Evolutionary conservation across 2,329 filamentous ascomycete genomes (phyloP), one percentile per base, ranked within the genome.

Genomic region (Cryphonectria nitschkei): DNA sequence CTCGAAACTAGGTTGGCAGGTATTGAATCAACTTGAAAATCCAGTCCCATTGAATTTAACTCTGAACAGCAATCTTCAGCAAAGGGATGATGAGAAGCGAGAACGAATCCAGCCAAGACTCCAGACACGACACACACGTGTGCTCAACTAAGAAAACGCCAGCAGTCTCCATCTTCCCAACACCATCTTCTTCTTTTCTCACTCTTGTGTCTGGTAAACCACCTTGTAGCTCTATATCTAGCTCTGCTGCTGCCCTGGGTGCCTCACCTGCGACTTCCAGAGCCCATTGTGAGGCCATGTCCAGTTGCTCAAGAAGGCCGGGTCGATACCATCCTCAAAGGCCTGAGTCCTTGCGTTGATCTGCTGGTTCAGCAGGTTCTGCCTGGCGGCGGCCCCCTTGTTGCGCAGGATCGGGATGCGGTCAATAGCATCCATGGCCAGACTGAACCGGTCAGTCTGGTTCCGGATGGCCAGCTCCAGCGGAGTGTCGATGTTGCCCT

Each of bases 401-500:
- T 93, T 93, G 22, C 87, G 85, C 43, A 94, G 81, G 1, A 81
- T 80, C 9, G 85, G 83, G 76, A 93, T 87, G 73, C 87, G 86
- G 76, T 94, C 92, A 71, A 95, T 91, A 19, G 92, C 92, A 76
- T 92, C 89, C 72, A 95, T 93, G 13, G 92, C 92, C 52, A 95
- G 81, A 75, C 89, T 92, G 82, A 92, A 95, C 39, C 92, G 86
- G 81, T 95, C 92, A 0, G 92, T 92, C 76, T 90, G 86, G 81
- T 95, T 95, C 72, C 92, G 86, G 77, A 94, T 93, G 39, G 92
- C 92, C 74, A 95, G 83, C 81, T 94, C 92, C 29, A 94, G 88
- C 1, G 92, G 92, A 0, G 92, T 94, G 78, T 95, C 91, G 75
- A 94, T 94, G 79, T 94, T 95, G 63, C 92, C 92, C 86, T 95